Conservation (phyloP, 176 grass and related monocot species). For the Carex cristatella region DNA sequence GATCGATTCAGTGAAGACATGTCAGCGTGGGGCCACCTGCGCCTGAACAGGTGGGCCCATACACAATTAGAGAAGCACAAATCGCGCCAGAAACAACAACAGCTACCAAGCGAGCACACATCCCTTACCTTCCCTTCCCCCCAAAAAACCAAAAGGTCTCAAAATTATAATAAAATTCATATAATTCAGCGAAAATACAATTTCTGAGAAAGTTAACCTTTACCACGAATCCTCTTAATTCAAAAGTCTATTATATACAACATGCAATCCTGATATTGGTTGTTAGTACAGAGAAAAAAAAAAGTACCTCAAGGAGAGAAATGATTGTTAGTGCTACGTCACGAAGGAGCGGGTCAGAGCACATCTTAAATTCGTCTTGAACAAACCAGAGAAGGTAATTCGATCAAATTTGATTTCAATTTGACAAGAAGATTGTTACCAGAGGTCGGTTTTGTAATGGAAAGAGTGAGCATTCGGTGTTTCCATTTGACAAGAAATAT, state of each 20-base stretch:
- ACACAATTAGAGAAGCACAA: constrained; percentile 16
- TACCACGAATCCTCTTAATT: no score
- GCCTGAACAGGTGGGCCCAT: background rate
- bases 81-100: constrained; percentile 12
- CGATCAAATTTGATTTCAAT: background rate
- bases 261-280: background rate
- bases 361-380: background rate
- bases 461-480: background rate
- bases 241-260: no score
- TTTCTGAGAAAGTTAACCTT: no score
- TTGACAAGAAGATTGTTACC: no score
- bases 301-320: constrained; percentile 19
- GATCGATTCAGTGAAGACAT: background rate
- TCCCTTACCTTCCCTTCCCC: constrained; percentile 3
- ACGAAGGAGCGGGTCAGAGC: background rate
- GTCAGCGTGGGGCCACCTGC: constrained; percentile 17
- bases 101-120: constrained; percentile 9
- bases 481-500: background rate
- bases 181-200: background rate
- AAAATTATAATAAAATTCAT: background rate
- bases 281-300: no score
- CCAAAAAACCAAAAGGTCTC: background rate
- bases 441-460: no score
- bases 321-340: constrained; percentile 10
- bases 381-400: background rate